phyloP scores from a whole-genome alignment of 1,284 basidiomycete genomes.

The Neolentinus lepideus region DNA sequence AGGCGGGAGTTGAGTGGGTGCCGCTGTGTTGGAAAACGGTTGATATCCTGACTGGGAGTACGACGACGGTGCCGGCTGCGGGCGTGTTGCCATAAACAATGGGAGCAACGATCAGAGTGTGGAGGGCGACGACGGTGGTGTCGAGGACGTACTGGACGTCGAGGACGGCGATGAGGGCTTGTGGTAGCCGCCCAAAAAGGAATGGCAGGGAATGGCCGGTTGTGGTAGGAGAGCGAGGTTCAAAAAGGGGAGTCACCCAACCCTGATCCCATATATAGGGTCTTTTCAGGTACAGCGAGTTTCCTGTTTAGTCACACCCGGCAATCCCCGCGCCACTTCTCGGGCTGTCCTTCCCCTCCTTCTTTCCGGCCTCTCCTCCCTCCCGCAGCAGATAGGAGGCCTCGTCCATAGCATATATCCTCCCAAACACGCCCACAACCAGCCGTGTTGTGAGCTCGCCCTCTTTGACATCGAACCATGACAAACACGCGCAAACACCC shows the following conservation, averaged over 20 bases:
- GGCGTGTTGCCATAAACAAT: constrained; percentile 11
- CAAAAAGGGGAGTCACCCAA: constrained; percentile 2
- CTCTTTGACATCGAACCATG: neutral
- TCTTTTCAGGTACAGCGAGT: constrained; percentile 2
- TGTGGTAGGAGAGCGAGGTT: constrained; percentile 22
- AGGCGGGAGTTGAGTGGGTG: constrained; percentile 22
- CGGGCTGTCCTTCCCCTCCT: constrained; percentile 14
- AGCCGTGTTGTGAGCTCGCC: neutral
- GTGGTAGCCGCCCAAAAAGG: constrained; percentile 3
- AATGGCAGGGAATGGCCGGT: constrained; percentile 3
- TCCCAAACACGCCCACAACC: neutral
- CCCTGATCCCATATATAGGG: constrained; percentile 1
- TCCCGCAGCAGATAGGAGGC: constrained; percentile 8
- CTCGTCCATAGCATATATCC: neutral
- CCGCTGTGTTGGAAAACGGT: constrained; percentile 29
- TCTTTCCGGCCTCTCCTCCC: constrained; percentile 11
- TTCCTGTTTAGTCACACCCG: neutral
- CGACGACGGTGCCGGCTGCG: constrained; percentile 14
- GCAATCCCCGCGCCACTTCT: constrained; percentile 5
- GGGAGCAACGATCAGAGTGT: constrained; percentile 34
- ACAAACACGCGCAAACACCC: neutral
- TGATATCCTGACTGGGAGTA: constrained; percentile 19
- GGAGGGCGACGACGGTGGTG: constrained; percentile 10
- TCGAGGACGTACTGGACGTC: constrained; percentile 9
- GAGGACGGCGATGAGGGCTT: constrained; percentile 27